phyloP scores from a whole-genome alignment of 805 yeast genomes.

The Torulaspora gathmanii region DNA sequence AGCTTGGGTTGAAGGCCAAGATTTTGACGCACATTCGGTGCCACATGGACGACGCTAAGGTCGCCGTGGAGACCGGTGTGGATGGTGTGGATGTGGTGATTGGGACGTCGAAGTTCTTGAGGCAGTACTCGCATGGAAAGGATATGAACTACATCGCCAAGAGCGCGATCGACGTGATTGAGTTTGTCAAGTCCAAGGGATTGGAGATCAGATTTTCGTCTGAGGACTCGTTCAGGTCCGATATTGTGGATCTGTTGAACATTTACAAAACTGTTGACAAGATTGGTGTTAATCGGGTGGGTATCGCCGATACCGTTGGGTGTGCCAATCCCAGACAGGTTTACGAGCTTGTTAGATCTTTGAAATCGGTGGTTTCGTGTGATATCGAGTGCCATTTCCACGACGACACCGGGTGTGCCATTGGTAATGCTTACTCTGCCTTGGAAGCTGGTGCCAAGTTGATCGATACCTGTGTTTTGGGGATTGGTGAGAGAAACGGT shows the following conservation, averaged over 20 bases:
- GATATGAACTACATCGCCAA: conserved; percentile 97
- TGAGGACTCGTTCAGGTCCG: conserved; percentile 96
- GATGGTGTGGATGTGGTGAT: conserved; percentile 98
- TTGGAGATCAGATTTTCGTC: conserved; percentile 94
- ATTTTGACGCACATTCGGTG: conserved; percentile 95
- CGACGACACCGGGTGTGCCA: conserved; percentile 98
- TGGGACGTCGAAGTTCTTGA: conserved; percentile 91
- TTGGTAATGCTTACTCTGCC: conserved; percentile 97
- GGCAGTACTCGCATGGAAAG: conserved; percentile 95
- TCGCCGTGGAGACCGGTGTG: conserved; percentile 97
- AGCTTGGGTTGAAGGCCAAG: conserved; percentile 94
- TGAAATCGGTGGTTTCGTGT: conserved; percentile 88
- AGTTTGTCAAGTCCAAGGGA: conserved; percentile 93
- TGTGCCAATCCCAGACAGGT: conserved; percentile 99
- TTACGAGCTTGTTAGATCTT: conserved; percentile 89
- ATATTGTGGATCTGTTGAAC: conserved; percentile 88
- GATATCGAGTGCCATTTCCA: conserved; percentile 99
- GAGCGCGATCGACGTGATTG: conserved; percentile 93
- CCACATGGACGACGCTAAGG: conserved; percentile 97
- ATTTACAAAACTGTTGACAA: conserved; percentile 95
- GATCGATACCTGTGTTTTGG: conserved; percentile 94
- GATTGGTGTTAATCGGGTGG: conserved; percentile 97
- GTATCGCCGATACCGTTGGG: conserved; percentile 98
- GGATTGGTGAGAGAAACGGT: conserved; percentile 98
- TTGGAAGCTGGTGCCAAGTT: conserved; percentile 95